Conservation (phyloP, 768 basidiomycete species). For the Mrakia gelida region DNA sequence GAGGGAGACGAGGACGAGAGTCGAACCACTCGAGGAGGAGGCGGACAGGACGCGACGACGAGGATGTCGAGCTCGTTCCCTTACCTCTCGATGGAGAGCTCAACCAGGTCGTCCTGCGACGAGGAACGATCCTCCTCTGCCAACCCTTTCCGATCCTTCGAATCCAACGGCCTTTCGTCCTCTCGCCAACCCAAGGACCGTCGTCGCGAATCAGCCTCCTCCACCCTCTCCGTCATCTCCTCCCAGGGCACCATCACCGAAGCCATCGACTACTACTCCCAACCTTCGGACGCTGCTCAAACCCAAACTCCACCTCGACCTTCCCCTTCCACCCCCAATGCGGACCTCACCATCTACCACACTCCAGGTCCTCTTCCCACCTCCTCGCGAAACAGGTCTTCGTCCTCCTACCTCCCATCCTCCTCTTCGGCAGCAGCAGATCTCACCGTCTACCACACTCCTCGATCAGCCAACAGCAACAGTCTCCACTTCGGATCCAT, state of each 20-base stretch:
- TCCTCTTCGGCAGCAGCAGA: constrained; percentile 4
- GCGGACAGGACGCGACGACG: background rate
- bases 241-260: constrained; percentile 9
- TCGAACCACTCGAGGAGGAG: background rate
- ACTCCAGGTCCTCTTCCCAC: background rate
- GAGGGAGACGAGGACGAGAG: background rate
- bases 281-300: background rate
- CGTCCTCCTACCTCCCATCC: background rate
- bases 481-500: constrained; percentile 13
- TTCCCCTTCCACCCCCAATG: background rate
- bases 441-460: constrained; percentile 22
- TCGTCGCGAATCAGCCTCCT: constrained; percentile 1
- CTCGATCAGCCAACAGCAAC: constrained; percentile 14
- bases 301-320: background rate
- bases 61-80: constrained; percentile 18
- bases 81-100: constrained; percentile 21
- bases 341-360: constrained; percentile 17
- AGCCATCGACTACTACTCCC: constrained; percentile 16
- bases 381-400: background rate
- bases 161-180: background rate
- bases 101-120: background rate
- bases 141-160: background rate
- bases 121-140: background rate
- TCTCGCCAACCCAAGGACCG: background rate
- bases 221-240: constrained; percentile 13